Conservation (phyloP, 2,329 filamentous ascomycete species). For the Clonostachys byssicola region DNA sequence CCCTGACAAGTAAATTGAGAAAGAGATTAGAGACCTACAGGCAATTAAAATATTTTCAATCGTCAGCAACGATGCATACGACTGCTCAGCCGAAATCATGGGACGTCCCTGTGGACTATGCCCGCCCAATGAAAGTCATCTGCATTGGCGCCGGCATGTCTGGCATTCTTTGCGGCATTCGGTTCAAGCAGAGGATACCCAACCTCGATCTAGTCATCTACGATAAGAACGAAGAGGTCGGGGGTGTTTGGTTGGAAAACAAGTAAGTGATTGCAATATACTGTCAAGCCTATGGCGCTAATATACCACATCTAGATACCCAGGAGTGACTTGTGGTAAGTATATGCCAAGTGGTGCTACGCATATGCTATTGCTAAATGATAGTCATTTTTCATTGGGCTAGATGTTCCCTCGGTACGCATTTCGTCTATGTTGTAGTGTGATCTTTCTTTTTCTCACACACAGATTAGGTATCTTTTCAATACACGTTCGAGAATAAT, state of each 20-base stretch:
- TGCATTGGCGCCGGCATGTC: slow-evolving; percentile 7
- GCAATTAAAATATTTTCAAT: no score
- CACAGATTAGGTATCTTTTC: not conserved
- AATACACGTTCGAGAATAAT: slow-evolving; percentile 2
- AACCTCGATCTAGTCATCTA: slow-evolving; percentile 5
- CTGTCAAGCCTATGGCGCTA: not conserved
- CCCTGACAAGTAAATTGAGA: no score
- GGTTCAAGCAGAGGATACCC: slow-evolving; percentile 3
- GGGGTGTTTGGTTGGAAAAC: slow-evolving; percentile 5
- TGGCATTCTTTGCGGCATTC: slow-evolving; percentile 5
- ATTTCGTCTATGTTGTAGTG: no score
- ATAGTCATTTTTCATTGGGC: no score
- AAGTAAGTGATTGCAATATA: not conserved
- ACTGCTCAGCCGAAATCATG: not conserved
- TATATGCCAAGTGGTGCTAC: no score
- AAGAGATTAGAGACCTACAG: no score
- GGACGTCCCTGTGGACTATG: not conserved
- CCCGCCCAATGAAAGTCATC: slow-evolving; percentile 4
- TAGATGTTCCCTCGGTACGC: no score
- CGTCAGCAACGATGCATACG: not conserved
- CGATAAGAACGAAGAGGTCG: slow-evolving; percentile 5
- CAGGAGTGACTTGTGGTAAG: not conserved
- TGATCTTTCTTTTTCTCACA: no score
- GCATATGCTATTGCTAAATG: not conserved
- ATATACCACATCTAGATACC: not conserved